These are phyloP conservation scores for Withania somnifera DNA, from an alignment of 305 asterid genomes.

Conservation along the genomic window DNA sequence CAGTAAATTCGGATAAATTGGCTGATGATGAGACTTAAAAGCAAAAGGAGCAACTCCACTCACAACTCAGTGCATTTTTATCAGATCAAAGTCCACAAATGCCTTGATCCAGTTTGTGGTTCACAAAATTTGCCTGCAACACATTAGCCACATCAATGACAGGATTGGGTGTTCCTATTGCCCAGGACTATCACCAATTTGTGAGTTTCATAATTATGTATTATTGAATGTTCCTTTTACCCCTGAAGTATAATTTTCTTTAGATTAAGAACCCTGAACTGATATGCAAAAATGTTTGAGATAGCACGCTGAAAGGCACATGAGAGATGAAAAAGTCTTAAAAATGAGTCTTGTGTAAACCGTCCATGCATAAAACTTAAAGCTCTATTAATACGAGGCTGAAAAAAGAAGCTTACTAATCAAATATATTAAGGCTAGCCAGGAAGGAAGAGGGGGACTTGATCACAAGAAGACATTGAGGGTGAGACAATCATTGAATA, in stretches of 20 bases:
- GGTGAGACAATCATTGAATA: neutral
- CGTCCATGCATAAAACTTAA: neutral
- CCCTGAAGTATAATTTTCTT: neutral
- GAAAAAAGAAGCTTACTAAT: neutral
- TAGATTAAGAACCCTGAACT: too few species aligned
- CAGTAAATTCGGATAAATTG: neutral
- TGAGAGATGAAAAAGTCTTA: too few species aligned
- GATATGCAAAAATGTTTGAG: neutral
- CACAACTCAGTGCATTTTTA: neutral
- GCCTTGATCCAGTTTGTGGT: neutral
- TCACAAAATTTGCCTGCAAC: neutral
- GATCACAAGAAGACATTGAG: neutral
- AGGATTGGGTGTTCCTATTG: neutral
- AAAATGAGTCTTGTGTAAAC: too few species aligned
- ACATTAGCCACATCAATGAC: neutral
- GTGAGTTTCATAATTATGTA: neutral
- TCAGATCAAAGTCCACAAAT: neutral
- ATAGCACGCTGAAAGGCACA: neutral
- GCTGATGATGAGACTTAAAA: neutral
- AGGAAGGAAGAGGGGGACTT: neutral
- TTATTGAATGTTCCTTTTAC: neutral
- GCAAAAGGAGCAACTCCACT: neutral
- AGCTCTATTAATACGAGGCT: neutral
- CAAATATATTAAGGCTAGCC: neutral
- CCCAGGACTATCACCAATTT: neutral